These are phyloP conservation scores for Boletus tomentosulus DNA, from an alignment of 768 basidiomycete species.

Conservation along the genomic window DNA sequence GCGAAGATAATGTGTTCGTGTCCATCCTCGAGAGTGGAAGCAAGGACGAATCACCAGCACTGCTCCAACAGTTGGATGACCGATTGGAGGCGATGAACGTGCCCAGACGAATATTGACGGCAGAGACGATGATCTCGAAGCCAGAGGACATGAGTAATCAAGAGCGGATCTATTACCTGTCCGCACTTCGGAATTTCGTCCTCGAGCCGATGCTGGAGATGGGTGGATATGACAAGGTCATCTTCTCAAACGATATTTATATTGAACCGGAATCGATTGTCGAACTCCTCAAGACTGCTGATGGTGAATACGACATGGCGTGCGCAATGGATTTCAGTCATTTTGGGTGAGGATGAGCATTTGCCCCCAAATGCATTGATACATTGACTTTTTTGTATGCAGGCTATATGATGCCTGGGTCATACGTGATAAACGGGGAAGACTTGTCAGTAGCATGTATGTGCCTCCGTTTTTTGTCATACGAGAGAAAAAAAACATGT, in stretches of 20 bases:
- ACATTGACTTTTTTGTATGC: background rate
- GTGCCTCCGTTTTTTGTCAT: background rate
- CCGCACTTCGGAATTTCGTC: slow-evolving; percentile 37
- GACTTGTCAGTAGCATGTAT: slow-evolving; percentile 14
- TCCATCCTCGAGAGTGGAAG: slow-evolving; percentile 40
- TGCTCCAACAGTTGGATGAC: slow-evolving; percentile 10
- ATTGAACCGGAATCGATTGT: slow-evolving; percentile 38
- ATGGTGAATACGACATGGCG: slow-evolving; percentile 40
- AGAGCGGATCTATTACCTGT: slow-evolving; percentile 8
- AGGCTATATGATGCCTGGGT: slow-evolving; percentile 25
- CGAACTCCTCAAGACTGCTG: slow-evolving; percentile 36
- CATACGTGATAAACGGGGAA: slow-evolving; percentile 17
- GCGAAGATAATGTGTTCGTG: slow-evolving; percentile 40
- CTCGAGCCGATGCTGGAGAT: slow-evolving; percentile 36
- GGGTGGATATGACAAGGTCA: slow-evolving; percentile 36
- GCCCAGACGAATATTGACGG: slow-evolving; percentile 10
- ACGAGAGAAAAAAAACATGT: background rate
- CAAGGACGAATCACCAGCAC: slow-evolving; percentile 3
- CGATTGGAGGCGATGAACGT: slow-evolving; percentile 11
- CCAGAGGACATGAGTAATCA: background rate
- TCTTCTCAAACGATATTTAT: slow-evolving; percentile 42
- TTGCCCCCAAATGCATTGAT: background rate
- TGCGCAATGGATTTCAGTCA: slow-evolving; percentile 39
- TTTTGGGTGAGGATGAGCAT: slow-evolving; percentile 29
- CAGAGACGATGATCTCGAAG: slow-evolving; percentile 5